These are phyloP conservation scores for Ceratobasidium sp. DNA, from an alignment of 1,284 basidiomycete species.

Conservation along the genomic window DNA sequence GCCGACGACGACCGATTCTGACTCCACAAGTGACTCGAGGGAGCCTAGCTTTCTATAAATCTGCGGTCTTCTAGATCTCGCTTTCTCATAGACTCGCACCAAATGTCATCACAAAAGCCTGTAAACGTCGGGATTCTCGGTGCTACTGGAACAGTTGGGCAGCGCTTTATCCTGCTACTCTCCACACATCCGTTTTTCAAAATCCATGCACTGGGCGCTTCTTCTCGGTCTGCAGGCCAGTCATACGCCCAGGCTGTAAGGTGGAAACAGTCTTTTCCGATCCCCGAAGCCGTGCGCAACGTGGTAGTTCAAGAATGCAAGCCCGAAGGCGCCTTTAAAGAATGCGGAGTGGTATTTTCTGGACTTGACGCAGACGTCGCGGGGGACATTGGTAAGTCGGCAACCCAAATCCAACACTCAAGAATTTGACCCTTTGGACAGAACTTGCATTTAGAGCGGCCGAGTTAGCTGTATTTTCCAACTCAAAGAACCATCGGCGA, in stretches of 20 bases:
- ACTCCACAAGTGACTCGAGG: slow-evolving; percentile 3
- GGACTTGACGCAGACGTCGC: slow-evolving; percentile 95
- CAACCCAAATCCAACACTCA: neutral
- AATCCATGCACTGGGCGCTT: slow-evolving; percentile 89
- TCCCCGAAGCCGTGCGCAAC: slow-evolving; percentile 72
- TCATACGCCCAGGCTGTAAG: slow-evolving; percentile 76
- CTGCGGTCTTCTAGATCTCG: too few relatives aligned
- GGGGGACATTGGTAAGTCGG: slow-evolving; percentile 83
- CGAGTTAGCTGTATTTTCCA: slow-evolving; percentile 94
- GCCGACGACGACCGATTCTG: slow-evolving; percentile 13
- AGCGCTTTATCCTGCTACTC: slow-evolving; percentile 92
- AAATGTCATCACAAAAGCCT: slow-evolving; percentile 45
- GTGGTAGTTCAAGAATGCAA: slow-evolving; percentile 82
- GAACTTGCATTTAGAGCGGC: slow-evolving; percentile 88
- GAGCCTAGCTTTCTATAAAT: neutral
- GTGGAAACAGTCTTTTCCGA: slow-evolving; percentile 89
- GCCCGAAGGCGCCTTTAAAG: slow-evolving; percentile 71
- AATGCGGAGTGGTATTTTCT: slow-evolving; percentile 91
- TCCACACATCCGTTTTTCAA: slow-evolving; percentile 90
- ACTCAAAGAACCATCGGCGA: slow-evolving; percentile 95
- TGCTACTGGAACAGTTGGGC: slow-evolving; percentile 95
- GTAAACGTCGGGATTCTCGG: slow-evolving; percentile 93
- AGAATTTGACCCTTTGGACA: slow-evolving; percentile 48
- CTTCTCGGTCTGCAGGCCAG: slow-evolving; percentile 86
- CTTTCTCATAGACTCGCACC: neutral